Conservation (phyloP, 164 flowering plant genomes). For the Vitis cinerea region DNA sequence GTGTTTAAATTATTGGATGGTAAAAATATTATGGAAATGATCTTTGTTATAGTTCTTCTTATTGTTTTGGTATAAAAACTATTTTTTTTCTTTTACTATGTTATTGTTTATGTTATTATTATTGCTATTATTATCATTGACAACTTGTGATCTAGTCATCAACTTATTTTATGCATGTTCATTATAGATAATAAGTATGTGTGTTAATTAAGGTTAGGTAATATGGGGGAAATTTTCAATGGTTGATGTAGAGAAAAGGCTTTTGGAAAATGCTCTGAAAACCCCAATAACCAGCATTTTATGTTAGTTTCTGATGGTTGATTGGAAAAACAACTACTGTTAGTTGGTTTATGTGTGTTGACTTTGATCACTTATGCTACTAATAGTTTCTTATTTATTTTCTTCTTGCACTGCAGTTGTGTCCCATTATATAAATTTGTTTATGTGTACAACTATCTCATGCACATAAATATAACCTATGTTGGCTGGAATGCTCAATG, state of each 20-base stretch:
- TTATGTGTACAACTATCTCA: constrained; percentile 81
- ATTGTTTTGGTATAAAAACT: no score
- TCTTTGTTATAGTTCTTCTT: no score
- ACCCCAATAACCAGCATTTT: constrained; percentile 85
- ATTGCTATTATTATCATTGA: no score
- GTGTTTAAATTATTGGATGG: no score
- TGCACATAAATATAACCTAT: constrained; percentile 85
- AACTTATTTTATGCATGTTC: no score
- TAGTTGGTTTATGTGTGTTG: not conserved
- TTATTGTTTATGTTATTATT: no score
- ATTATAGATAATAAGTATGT: not conserved
- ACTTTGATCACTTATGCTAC: constrained; percentile 3
- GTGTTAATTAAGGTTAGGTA: constrained; percentile 41
- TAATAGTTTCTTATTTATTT: constrained; percentile 9
- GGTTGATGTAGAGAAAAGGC: constrained; percentile 91
- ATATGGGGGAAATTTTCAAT: constrained; percentile 92
- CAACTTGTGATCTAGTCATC: no score
- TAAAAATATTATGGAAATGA: no score
- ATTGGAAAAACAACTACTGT: not conserved
- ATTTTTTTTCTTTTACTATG: no score
- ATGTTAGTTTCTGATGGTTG: constrained; percentile 93
- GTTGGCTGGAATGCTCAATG: constrained; percentile 66
- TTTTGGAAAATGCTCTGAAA: constrained; percentile 77
- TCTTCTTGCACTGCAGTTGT: constrained; percentile 65
- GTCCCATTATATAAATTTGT: constrained; percentile 84